Conservation (phyloP, 2,329 filamentous ascomycete genomes). For the Monilinia fructicola region DNA sequence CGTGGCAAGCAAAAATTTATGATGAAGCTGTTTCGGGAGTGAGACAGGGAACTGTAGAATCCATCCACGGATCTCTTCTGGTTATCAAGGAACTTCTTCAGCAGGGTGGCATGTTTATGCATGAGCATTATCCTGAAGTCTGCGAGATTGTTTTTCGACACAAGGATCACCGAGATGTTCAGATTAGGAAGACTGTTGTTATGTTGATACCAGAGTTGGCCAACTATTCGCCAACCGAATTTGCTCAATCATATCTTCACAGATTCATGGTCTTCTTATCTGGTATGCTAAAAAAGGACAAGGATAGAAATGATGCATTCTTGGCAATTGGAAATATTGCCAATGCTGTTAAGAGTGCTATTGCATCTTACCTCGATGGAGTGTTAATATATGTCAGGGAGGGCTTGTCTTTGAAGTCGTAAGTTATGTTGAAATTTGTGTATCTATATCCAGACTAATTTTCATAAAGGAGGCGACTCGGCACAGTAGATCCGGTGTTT, state of each 20-base stretch:
- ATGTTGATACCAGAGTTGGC: slow-evolving; percentile 89
- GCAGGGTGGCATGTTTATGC: slow-evolving; percentile 99
- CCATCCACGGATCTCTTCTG: slow-evolving; percentile 88
- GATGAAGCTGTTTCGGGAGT: slow-evolving; percentile 80
- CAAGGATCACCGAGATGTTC: slow-evolving; percentile 86
- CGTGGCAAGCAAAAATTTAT: slow-evolving; percentile 90
- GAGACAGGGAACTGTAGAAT: slow-evolving; percentile 77
- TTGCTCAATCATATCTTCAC: slow-evolving; percentile 82
- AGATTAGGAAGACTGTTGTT: slow-evolving; percentile 87
- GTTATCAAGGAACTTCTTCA: slow-evolving; percentile 90
- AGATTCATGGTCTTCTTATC: slow-evolving; percentile 97
- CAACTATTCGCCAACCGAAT: slow-evolving; percentile 87
- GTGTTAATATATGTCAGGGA: slow-evolving; percentile 93
- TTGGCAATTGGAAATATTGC: slow-evolving; percentile 94
- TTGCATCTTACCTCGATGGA: slow-evolving; percentile 90
- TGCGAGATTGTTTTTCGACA: slow-evolving; percentile 91
- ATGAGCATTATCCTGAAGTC: slow-evolving; percentile 85
- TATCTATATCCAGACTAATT: slow-evolving; percentile 35
- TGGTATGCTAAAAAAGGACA: slow-evolving; percentile 89
- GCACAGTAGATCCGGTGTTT: slow-evolving; percentile 74
- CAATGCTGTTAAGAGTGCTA: slow-evolving; percentile 91
- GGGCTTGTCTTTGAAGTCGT: slow-evolving; percentile 77
- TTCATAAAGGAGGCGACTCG: slow-evolving; percentile 43
- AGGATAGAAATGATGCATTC: slow-evolving; percentile 91
- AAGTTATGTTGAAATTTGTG: slow-evolving; percentile 35